Evolutionary conservation across 2,329 filamentous ascomycete genomes (phyloP).

Genomic region (Akanthomyces uredinophilus): DNA sequence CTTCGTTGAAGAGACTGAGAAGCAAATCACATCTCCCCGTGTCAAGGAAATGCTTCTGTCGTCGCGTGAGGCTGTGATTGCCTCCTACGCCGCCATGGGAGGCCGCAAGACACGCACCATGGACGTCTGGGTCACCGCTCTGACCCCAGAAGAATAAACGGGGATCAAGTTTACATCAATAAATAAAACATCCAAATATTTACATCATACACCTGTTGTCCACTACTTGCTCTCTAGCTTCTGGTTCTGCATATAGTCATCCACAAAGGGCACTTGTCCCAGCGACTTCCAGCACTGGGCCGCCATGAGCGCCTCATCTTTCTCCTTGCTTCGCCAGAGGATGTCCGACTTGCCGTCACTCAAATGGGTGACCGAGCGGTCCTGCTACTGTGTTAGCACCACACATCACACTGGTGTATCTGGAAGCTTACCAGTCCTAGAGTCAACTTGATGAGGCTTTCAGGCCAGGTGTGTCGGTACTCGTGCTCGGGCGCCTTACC

Average conservation of each 20-base stretch:
- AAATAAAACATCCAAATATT: not conserved
- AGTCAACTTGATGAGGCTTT: slow-evolving; percentile 49
- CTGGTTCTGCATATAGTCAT: slow-evolving; percentile 18
- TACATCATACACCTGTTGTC: not conserved
- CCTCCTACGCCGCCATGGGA: slow-evolving; percentile 24
- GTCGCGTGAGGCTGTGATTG: slow-evolving; percentile 28
- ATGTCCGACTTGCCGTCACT: slow-evolving; percentile 40
- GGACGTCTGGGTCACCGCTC: slow-evolving; percentile 35
- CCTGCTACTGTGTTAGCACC: slow-evolving; percentile 27
- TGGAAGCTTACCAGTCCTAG: slow-evolving; percentile 42
- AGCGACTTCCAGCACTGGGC: slow-evolving; percentile 38
- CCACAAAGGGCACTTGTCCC: slow-evolving; percentile 41
- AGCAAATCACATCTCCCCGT: slow-evolving; percentile 23
- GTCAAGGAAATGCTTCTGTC: slow-evolving; percentile 26
- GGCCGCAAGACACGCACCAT: slow-evolving; percentile 33
- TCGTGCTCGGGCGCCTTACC: slow-evolving; percentile 32
- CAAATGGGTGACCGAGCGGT: slow-evolving; percentile 39
- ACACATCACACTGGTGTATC: not conserved
- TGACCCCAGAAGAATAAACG: not conserved
- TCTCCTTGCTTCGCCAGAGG: slow-evolving; percentile 36
- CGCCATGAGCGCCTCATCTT: slow-evolving; percentile 40
- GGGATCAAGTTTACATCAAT: not conserved
- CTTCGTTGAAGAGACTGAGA: slow-evolving; percentile 30
- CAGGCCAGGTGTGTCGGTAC: slow-evolving; percentile 41
- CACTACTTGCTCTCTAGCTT: not conserved